These are phyloP conservation scores for Aspergillus viridinutans DNA, from an alignment of 2,329 filamentous ascomycete species.

Conservation along the genomic window DNA sequence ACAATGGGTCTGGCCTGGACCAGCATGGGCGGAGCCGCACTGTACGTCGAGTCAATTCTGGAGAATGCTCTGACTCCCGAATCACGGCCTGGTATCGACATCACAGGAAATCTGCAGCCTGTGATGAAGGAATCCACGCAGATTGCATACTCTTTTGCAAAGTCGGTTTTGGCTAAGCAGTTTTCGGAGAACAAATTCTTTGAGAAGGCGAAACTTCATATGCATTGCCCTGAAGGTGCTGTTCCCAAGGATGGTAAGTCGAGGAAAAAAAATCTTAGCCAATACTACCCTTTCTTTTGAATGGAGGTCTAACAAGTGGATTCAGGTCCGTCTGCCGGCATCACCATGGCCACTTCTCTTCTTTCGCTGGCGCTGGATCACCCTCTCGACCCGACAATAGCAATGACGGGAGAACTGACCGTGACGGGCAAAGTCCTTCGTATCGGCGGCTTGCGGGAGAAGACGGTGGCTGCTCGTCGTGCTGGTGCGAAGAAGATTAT, in stretches of 20 bases:
- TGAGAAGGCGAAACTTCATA: constrained; percentile 87
- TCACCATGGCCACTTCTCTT: constrained; percentile 96
- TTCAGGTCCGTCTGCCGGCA: constrained; percentile 73
- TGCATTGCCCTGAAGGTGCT: constrained; percentile 94
- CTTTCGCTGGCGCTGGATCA: constrained; percentile 78
- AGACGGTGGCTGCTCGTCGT: constrained; percentile 90
- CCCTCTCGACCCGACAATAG: constrained; percentile 76
- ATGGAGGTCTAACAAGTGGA: constrained; percentile 9
- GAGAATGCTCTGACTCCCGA: constrained; percentile 72
- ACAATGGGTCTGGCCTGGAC: constrained; percentile 99
- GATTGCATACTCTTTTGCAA: constrained; percentile 95
- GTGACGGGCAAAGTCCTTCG: constrained; percentile 93
- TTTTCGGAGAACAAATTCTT: constrained; percentile 95
- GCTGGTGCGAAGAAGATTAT: constrained; percentile 91
- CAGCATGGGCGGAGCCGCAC: constrained; percentile 88
- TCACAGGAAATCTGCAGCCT: constrained; percentile 88
- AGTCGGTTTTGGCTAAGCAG: constrained; percentile 76
- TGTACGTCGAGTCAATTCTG: constrained; percentile 96
- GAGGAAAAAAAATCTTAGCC: not conserved
- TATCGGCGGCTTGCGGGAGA: constrained; percentile 91
- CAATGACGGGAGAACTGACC: constrained; percentile 97
- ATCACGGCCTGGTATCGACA: constrained; percentile 76
- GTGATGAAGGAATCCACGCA: constrained; percentile 98
- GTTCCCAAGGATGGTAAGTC: constrained; percentile 78
- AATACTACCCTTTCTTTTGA: constrained; percentile 1